Conservation (phyloP, 345 rosid species). For the Draba incana region DNA sequence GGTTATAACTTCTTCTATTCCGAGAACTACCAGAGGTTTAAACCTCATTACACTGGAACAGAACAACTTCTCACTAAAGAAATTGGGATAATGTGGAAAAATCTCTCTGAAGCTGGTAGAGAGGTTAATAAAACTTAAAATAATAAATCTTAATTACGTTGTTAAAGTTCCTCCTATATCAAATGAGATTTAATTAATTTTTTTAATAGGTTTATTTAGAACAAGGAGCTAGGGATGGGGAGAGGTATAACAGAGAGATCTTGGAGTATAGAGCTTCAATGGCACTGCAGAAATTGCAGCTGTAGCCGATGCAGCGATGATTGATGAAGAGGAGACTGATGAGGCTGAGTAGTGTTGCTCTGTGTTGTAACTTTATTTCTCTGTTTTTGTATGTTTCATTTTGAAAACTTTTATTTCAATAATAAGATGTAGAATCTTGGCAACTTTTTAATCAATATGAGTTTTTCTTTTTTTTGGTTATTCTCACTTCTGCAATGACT, state of each 20-base stretch:
- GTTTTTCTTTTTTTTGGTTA: not conserved
- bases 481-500: not conserved
- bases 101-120: slow-evolving; percentile 21
- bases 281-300: not conserved
- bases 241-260: not conserved
- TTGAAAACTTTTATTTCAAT: not conserved
- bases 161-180: no score
- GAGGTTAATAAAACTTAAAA: slow-evolving; percentile 4
- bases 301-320: not conserved
- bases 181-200: slow-evolving; percentile 2
- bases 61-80: not conserved
- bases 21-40: not conserved
- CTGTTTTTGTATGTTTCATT: not conserved
- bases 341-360: slow-evolving; percentile 18
- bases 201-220: slow-evolving; percentile 15
- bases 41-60: not conserved
- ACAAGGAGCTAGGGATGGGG: not conserved
- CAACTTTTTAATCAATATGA: not conserved
- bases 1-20: slow-evolving; percentile 28
- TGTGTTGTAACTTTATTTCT: slow-evolving; percentile 7
- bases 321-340: no score
- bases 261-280: not conserved
- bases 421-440: slow-evolving; percentile 5
- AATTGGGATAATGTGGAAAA: slow-evolving; percentile 15
- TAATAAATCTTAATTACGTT: not conserved